phyloP scores from a whole-genome alignment of 345 rosid genomes.

The Euphorbia tirucalli region DNA sequence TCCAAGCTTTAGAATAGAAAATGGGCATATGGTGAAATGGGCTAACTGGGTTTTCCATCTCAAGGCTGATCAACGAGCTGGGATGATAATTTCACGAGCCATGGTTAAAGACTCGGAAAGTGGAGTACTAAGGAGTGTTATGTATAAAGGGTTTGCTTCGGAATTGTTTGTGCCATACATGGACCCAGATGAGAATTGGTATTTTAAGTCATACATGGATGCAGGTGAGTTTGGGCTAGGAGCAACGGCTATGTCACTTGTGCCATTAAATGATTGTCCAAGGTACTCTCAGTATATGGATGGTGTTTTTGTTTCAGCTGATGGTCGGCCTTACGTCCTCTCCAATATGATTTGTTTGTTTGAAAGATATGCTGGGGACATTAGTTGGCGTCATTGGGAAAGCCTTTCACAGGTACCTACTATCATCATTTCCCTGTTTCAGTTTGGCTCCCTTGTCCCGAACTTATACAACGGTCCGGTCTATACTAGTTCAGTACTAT shows the following conservation, averaged over 20 bases:
- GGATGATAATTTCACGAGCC: slow-evolving; percentile 55
- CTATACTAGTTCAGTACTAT: no score
- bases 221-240: slow-evolving; percentile 68
- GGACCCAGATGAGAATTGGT: slow-evolving; percentile 69
- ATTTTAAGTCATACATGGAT: slow-evolving; percentile 67
- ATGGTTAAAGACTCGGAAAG: slow-evolving; percentile 50
- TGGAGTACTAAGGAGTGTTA: slow-evolving; percentile 47
- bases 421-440: no score
- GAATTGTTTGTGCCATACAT: slow-evolving; percentile 70
- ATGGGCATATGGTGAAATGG: slow-evolving; percentile 60
- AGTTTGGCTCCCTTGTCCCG: no score
- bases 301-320: slow-evolving; percentile 42
- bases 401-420: slow-evolving; percentile 13
- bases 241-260: slow-evolving; percentile 41
- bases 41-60: slow-evolving; percentile 68
- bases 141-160: slow-evolving; percentile 66
- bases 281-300: slow-evolving; percentile 53
- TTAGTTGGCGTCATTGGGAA: slow-evolving; percentile 65
- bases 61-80: slow-evolving; percentile 66
- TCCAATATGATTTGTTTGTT: slow-evolving; percentile 51
- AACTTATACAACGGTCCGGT: no score
- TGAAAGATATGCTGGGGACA: slow-evolving; percentile 56
- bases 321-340: slow-evolving; percentile 50
- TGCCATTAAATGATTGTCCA: slow-evolving; percentile 65
- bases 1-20: slow-evolving; percentile 50